A percentile compares a stretch with the other conserved stretches of the same genome.
These are phyloP conservation scores for Collybia sordida DNA, from an alignment of 768 basidiomycete genomes.

Conservation along the genomic window DNA sequence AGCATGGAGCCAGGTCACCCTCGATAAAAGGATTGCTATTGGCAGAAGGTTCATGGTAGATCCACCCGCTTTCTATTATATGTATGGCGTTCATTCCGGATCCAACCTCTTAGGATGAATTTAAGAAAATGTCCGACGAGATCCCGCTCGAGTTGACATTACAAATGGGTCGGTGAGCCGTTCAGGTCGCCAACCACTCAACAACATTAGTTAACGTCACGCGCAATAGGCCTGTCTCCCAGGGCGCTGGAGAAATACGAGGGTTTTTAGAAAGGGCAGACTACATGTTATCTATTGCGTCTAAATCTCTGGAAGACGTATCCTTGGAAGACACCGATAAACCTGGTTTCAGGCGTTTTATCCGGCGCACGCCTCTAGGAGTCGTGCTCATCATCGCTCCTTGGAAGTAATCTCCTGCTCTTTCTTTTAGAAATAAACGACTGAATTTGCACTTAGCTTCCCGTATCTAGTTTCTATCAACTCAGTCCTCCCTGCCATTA, in stretches of 20 bases:
- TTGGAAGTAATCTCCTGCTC: conserved; percentile 73
- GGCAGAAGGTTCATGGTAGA: conserved; percentile 43
- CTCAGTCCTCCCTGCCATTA: conserved; percentile 85
- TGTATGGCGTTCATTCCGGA: not conserved
- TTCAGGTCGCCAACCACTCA: not conserved
- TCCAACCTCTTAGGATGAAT: conserved; percentile 38
- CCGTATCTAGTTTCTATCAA: conserved; percentile 92
- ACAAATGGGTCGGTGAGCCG: conserved; percentile 87
- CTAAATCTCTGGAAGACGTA: conserved; percentile 70
- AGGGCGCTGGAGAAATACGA: conserved; percentile 74
- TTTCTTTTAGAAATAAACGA: not conserved
- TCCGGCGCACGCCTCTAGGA: conserved; percentile 82
- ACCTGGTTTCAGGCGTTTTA: conserved; percentile 81
- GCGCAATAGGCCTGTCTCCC: conserved; percentile 67
- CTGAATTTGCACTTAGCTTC: conserved; percentile 47
- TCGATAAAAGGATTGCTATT: conserved; percentile 72
- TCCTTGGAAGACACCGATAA: conserved; percentile 74
- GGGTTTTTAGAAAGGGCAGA: conserved; percentile 81
- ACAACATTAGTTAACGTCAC: not conserved
- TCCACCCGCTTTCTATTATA: not conserved
- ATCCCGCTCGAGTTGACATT: conserved; percentile 75
- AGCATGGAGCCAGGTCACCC: conserved; percentile 69
- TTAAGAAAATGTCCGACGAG: conserved; percentile 51
- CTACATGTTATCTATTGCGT: conserved; percentile 85
- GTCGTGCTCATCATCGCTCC: conserved; percentile 87